Evolutionary conservation across 495 filamentous ascomycete species (phyloP), one percentile per base, ranked within the genome.

Genomic region (Penicillium cosmopolitanum): DNA sequence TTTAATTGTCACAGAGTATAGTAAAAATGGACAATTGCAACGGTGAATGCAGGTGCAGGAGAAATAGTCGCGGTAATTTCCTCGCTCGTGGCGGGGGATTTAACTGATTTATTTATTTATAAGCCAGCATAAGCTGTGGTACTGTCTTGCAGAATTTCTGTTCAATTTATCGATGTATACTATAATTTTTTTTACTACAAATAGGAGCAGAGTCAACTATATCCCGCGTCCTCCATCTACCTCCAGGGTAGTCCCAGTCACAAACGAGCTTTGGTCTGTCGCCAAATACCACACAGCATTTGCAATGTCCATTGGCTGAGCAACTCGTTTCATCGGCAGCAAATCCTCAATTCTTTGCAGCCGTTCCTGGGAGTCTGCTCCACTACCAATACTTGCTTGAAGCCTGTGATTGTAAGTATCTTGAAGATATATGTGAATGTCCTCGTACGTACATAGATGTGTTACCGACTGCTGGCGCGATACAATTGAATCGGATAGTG

Each of bases 151-250:
- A 0, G n/a, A 40, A 40, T 0, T 40, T 12, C 7, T 6, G 2
- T 12, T 6, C 5, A 15, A 40, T n/a, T 13, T 40, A 23, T 40
- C 15, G 15, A 6, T n/a, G 2, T n/a, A 6, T 13, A 2, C 19
- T 21, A 23, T 23, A 4, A 23, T 2, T 23, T 23, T 3, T 23
- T 23, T 4, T 4, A 23, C 23, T 23, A 23, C 1, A 2, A 23
- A 23, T 4, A 4, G 3, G 3, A 23, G 23, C 23, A 23, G 23
- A 23, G 23, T 23, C 23, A 23, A 23, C 9, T 53, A 58, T 28
- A 58, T 48, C 15, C 56, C 56, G 2, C 56, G 50, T n/a, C 56
- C 56, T 58, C 56, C 62, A 44, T 65, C 62, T 25, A 65, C 62
- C 31, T 54, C 56, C 8, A 64, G n/a, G 7, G 58, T 52, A 15